Percentiles rank a stretch among this genome's conserved stretches.
Conservation (phyloP, 2,329 filamentous ascomycete genomes). For the Microcyclosporella mali region DNA sequence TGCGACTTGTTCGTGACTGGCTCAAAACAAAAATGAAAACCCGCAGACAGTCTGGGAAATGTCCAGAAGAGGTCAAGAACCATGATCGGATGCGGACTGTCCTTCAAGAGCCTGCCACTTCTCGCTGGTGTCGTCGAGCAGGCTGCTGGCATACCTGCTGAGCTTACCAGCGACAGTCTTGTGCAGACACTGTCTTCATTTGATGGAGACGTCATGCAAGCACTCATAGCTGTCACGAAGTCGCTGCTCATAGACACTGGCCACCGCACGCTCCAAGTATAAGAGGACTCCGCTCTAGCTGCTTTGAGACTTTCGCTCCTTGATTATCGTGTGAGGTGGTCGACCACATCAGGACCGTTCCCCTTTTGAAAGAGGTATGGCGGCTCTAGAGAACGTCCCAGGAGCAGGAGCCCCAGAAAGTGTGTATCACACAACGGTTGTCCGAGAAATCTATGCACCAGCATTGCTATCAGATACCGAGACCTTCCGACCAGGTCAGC, state of each 20-base stretch:
- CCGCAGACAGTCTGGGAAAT: neutral
- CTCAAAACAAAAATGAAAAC: neutral
- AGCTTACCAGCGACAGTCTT: neutral
- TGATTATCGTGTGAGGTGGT: neutral
- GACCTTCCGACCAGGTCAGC: constrained; percentile 29
- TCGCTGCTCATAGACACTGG: constrained; percentile 8
- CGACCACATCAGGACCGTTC: neutral
- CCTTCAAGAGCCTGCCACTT: constrained; percentile 10
- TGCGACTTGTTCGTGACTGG: neutral
- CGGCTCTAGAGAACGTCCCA: neutral
- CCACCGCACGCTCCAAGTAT: neutral
- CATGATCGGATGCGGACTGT: constrained; percentile 17
- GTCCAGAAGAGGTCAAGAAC: constrained; percentile 9
- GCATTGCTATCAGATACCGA: constrained; percentile 22
- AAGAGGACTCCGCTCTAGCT: constrained; percentile 1
- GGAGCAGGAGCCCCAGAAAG: too few relatives aligned
- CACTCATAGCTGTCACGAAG: constrained; percentile 13
- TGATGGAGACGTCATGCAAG: constrained; percentile 17
- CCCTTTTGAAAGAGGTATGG: neutral
- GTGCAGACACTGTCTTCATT: constrained; percentile 1
- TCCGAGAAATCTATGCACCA: neutral
- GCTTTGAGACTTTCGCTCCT: constrained; percentile 1
- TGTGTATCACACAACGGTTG: too few relatives aligned
- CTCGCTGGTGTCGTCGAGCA: constrained; percentile 5
- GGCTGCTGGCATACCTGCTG: neutral